These are phyloP conservation scores for Colletotrichum horii DNA, from an alignment of 2,329 filamentous ascomycete species.

Conservation along the genomic window DNA sequence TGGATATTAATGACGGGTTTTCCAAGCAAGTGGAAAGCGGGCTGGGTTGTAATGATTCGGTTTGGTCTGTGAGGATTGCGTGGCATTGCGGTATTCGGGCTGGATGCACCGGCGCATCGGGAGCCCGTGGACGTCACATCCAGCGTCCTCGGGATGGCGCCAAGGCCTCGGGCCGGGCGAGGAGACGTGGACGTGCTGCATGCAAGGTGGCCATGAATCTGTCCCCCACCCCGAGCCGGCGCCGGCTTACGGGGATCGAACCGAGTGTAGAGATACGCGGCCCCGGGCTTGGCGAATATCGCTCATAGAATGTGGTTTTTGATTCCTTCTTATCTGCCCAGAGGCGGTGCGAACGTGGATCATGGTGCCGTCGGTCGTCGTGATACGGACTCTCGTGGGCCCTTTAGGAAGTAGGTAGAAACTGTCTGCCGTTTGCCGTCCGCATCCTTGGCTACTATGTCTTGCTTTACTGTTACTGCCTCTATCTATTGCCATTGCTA, in stretches of 20 bases:
- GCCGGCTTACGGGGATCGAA: neutral
- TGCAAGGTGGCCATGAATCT: too few species aligned
- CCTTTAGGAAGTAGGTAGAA: too few species aligned
- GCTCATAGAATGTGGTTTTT: too few species aligned
- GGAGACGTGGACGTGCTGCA: neutral
- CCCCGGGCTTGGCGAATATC: neutral
- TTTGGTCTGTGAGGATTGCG: neutral
- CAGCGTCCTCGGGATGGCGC: too few species aligned
- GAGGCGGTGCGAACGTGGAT: too few species aligned
- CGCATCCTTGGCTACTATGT: too few species aligned
- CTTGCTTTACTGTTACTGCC: too few species aligned
- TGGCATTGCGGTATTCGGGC: neutral
- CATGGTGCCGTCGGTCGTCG: too few species aligned
- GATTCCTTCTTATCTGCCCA: too few species aligned
- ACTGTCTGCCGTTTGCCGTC: too few species aligned
- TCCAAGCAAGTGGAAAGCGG: neutral
- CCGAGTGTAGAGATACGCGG: neutral
- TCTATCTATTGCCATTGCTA: neutral
- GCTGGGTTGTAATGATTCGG: neutral
- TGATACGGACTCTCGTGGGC: too few species aligned
- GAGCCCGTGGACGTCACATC: neutral
- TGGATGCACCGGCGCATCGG: neutral
- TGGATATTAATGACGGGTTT: accelerated
- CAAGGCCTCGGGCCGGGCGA: neutral
- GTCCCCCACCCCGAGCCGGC: neutral